Base-by-base conservation (phyloP, 2,329 filamentous ascomycete species). In the Ilyonectria sp. region DNA sequence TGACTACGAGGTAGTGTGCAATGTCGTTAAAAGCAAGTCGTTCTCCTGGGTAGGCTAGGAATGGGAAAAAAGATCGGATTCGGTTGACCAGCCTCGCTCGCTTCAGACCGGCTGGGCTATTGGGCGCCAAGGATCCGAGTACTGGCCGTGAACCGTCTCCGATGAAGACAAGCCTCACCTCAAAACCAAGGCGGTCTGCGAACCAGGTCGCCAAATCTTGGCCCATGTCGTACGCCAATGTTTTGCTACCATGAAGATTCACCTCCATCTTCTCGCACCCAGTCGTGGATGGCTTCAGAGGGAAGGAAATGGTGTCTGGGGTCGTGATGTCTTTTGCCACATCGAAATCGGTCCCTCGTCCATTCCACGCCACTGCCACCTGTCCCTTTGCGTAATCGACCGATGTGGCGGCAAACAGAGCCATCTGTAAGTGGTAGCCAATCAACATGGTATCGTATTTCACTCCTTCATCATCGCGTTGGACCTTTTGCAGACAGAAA, bases 1-100 rank as follows among this genome's bases (percentile, higher is more conserved):
- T 75, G 7, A 75, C 73, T 4, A 75, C 69, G 1, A 75, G 37
- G 6, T 75, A 75, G 10, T 75, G 73, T 0, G 71, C 73, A 4
- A 75, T 47, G 9, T 75, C 71, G 17, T 66, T 71, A 19, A 75
- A 75, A 3, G 65, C 63, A 0, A 75, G 63, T 0, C 67, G 44
- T 5, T 75, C 73, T 0, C 61, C 46, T 0, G 70, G 61, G 2
- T 71, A 49, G 0, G 63, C 58, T 0, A 73, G 35, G n/a, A 54
- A 56, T 2, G 73, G 71, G 1, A 75, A 17, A 0, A 53, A 11
- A 3, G 60, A 62, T 3, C 57, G 67, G 2, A 69, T 29, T 0
- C 54, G 62, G 1, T 62, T 40, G 6, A 56, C 17, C 2, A 74
- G 7, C 0, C 67, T 46, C 0, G 63, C 65, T n/a, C 63, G 55